phyloP scores from a whole-genome alignment of 352 stramenopile species.

The Phytophthora sansomeana region DNA sequence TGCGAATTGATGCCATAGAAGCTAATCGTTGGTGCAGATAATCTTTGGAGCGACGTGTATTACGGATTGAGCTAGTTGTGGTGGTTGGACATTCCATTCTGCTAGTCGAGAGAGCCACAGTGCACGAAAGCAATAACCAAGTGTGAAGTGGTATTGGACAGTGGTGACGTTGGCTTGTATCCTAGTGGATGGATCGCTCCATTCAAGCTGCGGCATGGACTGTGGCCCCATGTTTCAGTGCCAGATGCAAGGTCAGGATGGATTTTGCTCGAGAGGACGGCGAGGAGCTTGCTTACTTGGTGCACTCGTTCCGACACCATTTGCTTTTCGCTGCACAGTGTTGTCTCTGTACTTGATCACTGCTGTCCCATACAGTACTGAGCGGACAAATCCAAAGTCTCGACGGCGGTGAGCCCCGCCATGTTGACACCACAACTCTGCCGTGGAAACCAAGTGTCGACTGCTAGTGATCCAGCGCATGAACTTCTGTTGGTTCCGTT shows the following conservation, averaged over 20 bases:
- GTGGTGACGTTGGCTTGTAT: not conserved
- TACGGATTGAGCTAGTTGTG: not conserved
- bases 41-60: not conserved
- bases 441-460: not conserved
- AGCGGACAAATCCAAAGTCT: slow-evolving; percentile 13
- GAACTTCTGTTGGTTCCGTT: not conserved
- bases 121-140: not conserved
- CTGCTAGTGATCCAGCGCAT: not conserved
- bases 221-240: not conserved
- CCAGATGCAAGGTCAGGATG: not conserved
- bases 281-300: not conserved
- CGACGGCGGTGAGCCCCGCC: not conserved
- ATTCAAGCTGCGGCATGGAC: not conserved
- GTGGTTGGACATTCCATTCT: slow-evolving; percentile 1
- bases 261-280: not conserved
- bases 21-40: too few species aligned
- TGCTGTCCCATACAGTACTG: slow-evolving; percentile 7
- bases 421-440: not conserved
- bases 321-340: not conserved
- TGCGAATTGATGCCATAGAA: too few species aligned
- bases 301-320: not conserved
- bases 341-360: slow-evolving; percentile 13
- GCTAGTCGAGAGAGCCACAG: not conserved
- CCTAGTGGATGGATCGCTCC: not conserved
- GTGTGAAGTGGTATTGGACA: too few species aligned